Evolutionary conservation across 2,329 filamentous ascomycete genomes (phyloP).

Genomic region (Fusarium sp.): DNA sequence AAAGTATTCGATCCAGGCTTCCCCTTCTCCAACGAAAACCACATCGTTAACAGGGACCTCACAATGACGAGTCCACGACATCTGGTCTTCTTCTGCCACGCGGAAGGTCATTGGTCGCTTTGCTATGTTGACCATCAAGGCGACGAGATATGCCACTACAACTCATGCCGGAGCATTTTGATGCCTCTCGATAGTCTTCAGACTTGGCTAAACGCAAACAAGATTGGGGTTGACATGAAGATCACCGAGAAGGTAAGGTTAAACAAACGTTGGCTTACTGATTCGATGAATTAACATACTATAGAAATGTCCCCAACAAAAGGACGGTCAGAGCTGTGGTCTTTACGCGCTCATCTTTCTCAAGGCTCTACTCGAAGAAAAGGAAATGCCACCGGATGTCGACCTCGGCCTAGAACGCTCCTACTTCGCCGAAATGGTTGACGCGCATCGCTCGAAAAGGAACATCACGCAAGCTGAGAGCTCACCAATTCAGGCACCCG

Average conservation of each 20-base stretch:
- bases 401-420: neutral
- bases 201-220: neutral
- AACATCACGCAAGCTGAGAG: neutral
- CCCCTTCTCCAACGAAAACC: neutral
- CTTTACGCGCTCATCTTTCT: neutral
- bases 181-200: neutral
- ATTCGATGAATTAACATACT: neutral
- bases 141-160: neutral
- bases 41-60: neutral
- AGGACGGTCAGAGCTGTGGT: neutral
- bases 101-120: neutral
- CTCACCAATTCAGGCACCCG: too few species aligned
- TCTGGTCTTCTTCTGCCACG: neutral
- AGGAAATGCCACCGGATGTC: neutral
- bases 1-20: neutral
- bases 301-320: neutral
- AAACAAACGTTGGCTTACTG: neutral
- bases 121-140: neutral
- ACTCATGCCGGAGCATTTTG: neutral
- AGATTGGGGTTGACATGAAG: neutral
- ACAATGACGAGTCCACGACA: neutral
- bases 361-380: neutral
- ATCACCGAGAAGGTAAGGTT: neutral
- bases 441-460: neutral
- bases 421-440: neutral